Evolutionary conservation across 169 alveolate species (phyloP), one percentile per base, ranked within the genome.

Genomic region (Cyclospora cayetanensis): DNA sequence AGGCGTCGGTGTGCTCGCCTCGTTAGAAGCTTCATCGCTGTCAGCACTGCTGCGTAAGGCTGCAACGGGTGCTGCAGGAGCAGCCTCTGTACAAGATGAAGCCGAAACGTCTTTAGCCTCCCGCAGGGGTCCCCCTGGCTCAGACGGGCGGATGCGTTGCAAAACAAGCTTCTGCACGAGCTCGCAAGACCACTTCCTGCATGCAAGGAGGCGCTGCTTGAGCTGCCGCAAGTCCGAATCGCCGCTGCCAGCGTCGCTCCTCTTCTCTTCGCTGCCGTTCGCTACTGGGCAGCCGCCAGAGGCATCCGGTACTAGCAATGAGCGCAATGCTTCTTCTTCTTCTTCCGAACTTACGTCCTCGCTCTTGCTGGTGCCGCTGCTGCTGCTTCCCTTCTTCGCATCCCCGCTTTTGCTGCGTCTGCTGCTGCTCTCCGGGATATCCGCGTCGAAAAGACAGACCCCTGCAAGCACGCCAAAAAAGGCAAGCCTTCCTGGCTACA

Each of bases 1-100:
- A n/a, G n/a, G n/a, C n/a, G n/a, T n/a, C n/a, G n/a, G n/a, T n/a
- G n/a, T n/a, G n/a, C n/a, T n/a, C n/a, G n/a, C n/a, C n/a, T n/a
- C n/a, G n/a, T n/a, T n/a, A n/a, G n/a, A n/a, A n/a, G n/a, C n/a
- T n/a, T n/a, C n/a, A n/a, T n/a, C n/a, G n/a, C n/a, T n/a, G n/a
- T n/a, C n/a, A n/a, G n/a, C n/a, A n/a, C n/a, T n/a, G n/a, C n/a
- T n/a, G n/a, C n/a, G n/a, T n/a, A n/a, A n/a, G n/a, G n/a, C n/a
- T n/a, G n/a, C n/a, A n/a, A n/a, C n/a, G 39, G 80, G 80, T 31
- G 31, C 37, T n/a, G 80, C 80, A 68, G 80, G n/a, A 29, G 80
- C 80, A 68, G 11, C 60, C 1, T 46, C 60, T 46, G 11, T 46
- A 22, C 60, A 46, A 46, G 60, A 29, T 4, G 80, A n/a, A 34